phyloP scores from a whole-genome alignment of 768 basidiomycete species.

The Dendrothele bispora region DNA sequence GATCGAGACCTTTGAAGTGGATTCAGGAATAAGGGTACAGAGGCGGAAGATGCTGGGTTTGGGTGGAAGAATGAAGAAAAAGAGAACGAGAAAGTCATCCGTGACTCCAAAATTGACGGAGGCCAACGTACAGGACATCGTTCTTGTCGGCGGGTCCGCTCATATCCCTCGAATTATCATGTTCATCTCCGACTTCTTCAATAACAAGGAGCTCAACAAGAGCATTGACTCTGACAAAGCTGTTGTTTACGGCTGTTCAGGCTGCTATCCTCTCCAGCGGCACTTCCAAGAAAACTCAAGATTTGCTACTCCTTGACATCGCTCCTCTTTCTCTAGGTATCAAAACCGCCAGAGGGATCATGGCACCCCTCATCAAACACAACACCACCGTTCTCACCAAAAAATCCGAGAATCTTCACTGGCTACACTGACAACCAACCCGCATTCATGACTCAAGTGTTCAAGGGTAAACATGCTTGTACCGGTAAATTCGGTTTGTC shows the following conservation, averaged over 20 bases:
- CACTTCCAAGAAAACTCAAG: slow-evolving; percentile 98
- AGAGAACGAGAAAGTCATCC: no score
- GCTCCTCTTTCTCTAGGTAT: slow-evolving; percentile 98
- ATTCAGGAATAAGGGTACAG: no score
- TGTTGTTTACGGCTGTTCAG: slow-evolving; percentile 99
- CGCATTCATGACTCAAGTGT: no score
- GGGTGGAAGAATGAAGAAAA: no score
- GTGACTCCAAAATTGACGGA: no score
- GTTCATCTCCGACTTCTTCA: slow-evolving; percentile 98
- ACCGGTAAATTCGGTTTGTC: no score
- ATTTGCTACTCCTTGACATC: slow-evolving; percentile 97
- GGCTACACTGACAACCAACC: slow-evolving; percentile 99
- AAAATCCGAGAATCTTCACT: slow-evolving; percentile 98
- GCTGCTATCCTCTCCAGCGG: slow-evolving; percentile 98
- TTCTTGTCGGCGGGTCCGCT: slow-evolving; percentile 99
- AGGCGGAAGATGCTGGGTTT: no score
- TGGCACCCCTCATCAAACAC: slow-evolving; percentile 98
- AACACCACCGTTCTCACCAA: slow-evolving; percentile 99
- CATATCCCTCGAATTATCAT: slow-evolving; percentile 99
- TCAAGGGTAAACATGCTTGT: no score
- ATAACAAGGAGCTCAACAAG: slow-evolving; percentile 97
- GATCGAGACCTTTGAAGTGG: no score
- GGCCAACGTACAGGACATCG: slow-evolving; percentile 99
- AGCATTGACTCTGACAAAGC: slow-evolving; percentile 99
- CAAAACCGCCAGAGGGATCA: slow-evolving; percentile 99